Percentiles rank a stretch among this genome's conserved stretches.
phyloP scores from a whole-genome alignment of 2,329 filamentous ascomycete genomes.

The Calonectria hawksworthii region DNA sequence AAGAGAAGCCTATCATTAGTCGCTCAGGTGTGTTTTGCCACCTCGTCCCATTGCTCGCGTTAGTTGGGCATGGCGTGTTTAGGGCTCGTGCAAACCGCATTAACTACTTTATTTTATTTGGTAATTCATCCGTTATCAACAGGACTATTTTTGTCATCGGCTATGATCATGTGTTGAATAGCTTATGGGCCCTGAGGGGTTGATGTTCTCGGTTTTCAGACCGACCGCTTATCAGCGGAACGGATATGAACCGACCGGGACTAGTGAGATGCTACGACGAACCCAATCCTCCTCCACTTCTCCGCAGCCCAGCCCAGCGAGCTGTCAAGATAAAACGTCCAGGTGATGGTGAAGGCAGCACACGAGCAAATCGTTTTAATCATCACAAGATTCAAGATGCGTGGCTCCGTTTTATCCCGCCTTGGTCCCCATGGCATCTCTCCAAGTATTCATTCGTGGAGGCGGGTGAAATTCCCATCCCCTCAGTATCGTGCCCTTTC shows the following conservation, averaged over 20 bases:
- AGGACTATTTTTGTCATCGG: not conserved
- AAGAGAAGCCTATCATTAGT: not conserved
- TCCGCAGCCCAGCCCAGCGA: not conserved
- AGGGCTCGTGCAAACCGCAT: not conserved
- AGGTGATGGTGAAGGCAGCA: too few relatives aligned
- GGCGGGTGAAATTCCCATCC: not conserved
- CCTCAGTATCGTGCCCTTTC: not conserved
- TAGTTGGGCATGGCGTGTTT: not conserved
- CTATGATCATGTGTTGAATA: not conserved
- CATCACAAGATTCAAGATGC: not conserved
- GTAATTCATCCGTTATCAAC: not conserved
- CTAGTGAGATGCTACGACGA: not conserved
- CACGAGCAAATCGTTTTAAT: not conserved
- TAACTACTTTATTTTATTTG: not conserved
- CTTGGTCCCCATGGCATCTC: not conserved
- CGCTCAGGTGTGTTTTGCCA: not conserved
- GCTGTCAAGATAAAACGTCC: not conserved
- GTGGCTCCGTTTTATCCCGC: not conserved
- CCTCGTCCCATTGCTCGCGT: not conserved
- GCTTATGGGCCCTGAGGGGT: not conserved
- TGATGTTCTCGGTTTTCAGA: not conserved
- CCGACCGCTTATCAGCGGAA: conserved; percentile 11
- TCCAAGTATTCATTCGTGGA: not conserved
- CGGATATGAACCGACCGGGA: conserved; percentile 6
- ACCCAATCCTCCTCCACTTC: not conserved